These are phyloP conservation scores for Brassica incana DNA, from an alignment of 345 rosid genomes.

Conservation along the genomic window DNA sequence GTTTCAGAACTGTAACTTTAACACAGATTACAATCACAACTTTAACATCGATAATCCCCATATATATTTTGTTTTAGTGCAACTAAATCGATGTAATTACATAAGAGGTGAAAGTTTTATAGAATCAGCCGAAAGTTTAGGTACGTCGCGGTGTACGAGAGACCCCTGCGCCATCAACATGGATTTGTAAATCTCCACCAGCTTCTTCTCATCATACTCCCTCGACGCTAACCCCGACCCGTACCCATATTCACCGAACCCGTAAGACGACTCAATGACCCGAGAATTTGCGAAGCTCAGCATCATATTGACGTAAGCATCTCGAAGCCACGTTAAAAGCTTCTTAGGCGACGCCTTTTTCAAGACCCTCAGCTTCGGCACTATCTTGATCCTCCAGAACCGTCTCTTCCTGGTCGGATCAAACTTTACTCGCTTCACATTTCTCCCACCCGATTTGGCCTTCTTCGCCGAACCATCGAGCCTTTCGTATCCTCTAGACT, in stretches of 20 bases:
- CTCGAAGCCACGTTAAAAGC: slow-evolving; percentile 57
- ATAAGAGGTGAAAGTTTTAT: slow-evolving; percentile 11
- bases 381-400: slow-evolving; percentile 55
- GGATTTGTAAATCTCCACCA: slow-evolving; percentile 70
- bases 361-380: slow-evolving; percentile 49
- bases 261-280: slow-evolving; percentile 37
- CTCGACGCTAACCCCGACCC: slow-evolving; percentile 41
- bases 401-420: slow-evolving; percentile 39
- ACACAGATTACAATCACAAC: slow-evolving; percentile 7
- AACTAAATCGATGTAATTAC: neutral
- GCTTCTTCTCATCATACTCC: slow-evolving; percentile 58
- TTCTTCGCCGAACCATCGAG: slow-evolving; percentile 38
- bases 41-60: neutral
- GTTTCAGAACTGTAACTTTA: neutral
- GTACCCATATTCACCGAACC: slow-evolving; percentile 32
- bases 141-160: slow-evolving; percentile 45
- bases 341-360: slow-evolving; percentile 49
- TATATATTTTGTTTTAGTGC: neutral
- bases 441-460: slow-evolving; percentile 1
- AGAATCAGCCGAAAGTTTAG: slow-evolving; percentile 31
- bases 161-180: slow-evolving; percentile 51
- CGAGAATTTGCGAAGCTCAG: slow-evolving; percentile 50
- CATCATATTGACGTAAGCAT: slow-evolving; percentile 77
- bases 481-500: slow-evolving; percentile 50
- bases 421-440: slow-evolving; percentile 31